phyloP scores from a whole-genome alignment of 495 filamentous ascomycete genomes.

The Xeromyces bisporus region DNA sequence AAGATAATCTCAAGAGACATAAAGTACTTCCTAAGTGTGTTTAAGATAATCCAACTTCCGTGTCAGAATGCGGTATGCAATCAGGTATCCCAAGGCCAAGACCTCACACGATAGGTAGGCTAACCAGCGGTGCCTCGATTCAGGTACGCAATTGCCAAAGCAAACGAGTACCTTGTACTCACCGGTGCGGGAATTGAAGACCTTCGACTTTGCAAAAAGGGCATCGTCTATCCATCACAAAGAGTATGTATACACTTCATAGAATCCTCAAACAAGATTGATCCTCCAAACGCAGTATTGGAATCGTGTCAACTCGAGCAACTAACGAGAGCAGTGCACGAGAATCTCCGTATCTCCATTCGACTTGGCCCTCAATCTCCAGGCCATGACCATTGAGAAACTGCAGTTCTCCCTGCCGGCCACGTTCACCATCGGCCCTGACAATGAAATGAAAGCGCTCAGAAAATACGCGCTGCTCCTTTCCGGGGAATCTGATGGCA shows the following conservation, averaged over 20 bases:
- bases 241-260: conserved; percentile 22
- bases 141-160: conserved; percentile 19
- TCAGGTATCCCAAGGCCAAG: too few species aligned
- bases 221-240: conserved; percentile 50
- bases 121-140: conserved; percentile 3
- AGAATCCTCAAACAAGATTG: conserved; percentile 2
- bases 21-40: too few species aligned
- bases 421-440: conserved; percentile 72
- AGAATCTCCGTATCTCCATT: conserved; percentile 53
- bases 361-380: conserved; percentile 57
- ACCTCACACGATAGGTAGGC: neutral
- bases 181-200: conserved; percentile 57
- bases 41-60: too few species aligned
- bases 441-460: conserved; percentile 45
- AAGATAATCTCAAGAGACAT: too few species aligned
- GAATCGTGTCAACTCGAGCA: too few species aligned
- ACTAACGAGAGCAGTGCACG: conserved; percentile 13
- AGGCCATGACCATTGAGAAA: conserved; percentile 76
- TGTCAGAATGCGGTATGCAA: too few species aligned
- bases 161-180: conserved; percentile 56
- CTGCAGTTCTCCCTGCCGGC: conserved; percentile 61
- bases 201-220: conserved; percentile 57
- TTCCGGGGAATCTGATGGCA: conserved; percentile 36
- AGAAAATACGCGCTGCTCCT: conserved; percentile 65
- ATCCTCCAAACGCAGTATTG: too few species aligned